Base-by-base conservation (phyloP, 805 yeast genomes). In the Saccharomycopsis capsularis region DNA sequence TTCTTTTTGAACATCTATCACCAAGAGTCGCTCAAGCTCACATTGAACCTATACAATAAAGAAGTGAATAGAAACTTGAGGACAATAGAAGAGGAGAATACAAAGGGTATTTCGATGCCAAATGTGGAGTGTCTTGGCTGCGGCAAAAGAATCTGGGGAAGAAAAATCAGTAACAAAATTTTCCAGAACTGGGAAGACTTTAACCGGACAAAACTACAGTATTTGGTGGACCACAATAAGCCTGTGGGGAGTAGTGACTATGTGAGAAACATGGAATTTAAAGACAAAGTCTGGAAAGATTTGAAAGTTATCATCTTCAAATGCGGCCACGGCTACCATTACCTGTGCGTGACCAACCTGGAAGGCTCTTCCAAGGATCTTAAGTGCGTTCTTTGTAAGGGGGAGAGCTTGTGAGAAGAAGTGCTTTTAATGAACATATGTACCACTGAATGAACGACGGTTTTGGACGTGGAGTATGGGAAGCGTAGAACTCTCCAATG, bases 131-230 rank as follows among this genome's bases (percentile, higher is more conserved):
- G 97, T 62, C 83, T 83, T 32, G 76, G 82, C 0, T 90, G 97
- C 63, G 90, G 87, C 1, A 79, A 79, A 53, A 67, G 68, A 19
- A 66, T 89, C 30, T 82, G 89, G 80, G 96, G 96, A 0, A 62
- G 76, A 1, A 77, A 78, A 1, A 60, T 84, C 2, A 67, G 71
- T 22, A 66, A 76, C 2, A 69, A 65, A 6, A 69, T 74, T 36
- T 75, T 75, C 46, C 69, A 71, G 39, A 68, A 74, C 3, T 84
- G 90, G 90, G 83, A 78, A 57, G 68, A 69, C 24, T 59, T 52
- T 43, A 62, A 61, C 40, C 59, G 65, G 48, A 57, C 65, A 7
- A 62, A 66, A 47, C 53, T 51, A 2, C 40, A 47, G 19, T 25
- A 6, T 4, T 21, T 51, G 19, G 46, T 49, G 29, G 39, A 40